phyloP scores from a whole-genome alignment of 352 stramenopile species.

The Pythium monospermum region DNA sequence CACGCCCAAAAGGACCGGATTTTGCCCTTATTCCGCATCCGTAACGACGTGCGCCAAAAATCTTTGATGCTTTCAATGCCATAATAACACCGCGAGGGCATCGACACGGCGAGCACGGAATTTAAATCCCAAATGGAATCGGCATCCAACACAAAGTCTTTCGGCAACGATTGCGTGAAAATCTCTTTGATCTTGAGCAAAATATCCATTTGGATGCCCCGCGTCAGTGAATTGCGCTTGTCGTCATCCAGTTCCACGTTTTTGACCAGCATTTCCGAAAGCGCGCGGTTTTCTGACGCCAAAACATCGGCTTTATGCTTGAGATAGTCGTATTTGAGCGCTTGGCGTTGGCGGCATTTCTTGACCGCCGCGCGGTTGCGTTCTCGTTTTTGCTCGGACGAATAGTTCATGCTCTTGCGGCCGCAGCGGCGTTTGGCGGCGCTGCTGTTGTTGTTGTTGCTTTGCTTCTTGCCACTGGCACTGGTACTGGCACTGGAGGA shows the following conservation, averaged over 20 bases:
- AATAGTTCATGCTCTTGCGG: constrained; percentile 86
- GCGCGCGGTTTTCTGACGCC: constrained; percentile 54
- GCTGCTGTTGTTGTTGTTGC: no score
- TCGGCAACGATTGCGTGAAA: constrained; percentile 79
- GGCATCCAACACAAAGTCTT: constrained; percentile 81
- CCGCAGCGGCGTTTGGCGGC: constrained; percentile 66
- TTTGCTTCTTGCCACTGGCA: no score
- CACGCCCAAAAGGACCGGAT: constrained; percentile 85
- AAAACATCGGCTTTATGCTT: constrained; percentile 66
- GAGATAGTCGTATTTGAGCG: constrained; percentile 77
- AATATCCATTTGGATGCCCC: constrained; percentile 85
- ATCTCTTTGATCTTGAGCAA: constrained; percentile 87
- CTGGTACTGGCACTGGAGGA: background rate
- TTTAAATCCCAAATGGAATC: constrained; percentile 85
- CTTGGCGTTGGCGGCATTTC: constrained; percentile 77
- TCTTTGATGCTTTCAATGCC: constrained; percentile 86
- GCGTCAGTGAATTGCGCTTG: constrained; percentile 57
- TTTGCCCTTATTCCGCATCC: constrained; percentile 86
- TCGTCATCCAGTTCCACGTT: constrained; percentile 55
- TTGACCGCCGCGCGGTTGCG: constrained; percentile 82
- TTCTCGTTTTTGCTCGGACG: constrained; percentile 77
- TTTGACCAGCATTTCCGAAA: constrained; percentile 74
- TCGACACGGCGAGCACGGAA: constrained; percentile 78
- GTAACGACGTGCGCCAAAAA: constrained; percentile 78
- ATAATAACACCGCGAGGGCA: constrained; percentile 83